Conservation (phyloP, 1,284 basidiomycete species). For the Ustilago loliicola region DNA sequence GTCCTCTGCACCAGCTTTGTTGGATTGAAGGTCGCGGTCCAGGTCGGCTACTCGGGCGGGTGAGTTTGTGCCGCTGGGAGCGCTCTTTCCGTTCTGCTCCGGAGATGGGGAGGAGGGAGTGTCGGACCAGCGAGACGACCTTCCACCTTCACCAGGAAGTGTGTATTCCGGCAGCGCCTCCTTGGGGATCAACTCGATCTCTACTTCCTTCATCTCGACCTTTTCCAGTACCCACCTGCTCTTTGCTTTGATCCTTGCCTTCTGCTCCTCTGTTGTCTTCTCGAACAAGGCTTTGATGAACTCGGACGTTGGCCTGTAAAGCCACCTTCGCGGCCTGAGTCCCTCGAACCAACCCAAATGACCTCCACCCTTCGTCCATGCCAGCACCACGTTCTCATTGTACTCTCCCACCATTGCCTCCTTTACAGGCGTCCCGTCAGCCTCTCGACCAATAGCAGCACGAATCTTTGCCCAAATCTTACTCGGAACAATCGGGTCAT, state of each 20-base stretch:
- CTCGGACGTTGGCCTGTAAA: constrained; percentile 58
- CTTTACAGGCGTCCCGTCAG: constrained; percentile 46
- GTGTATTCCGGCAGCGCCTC: constrained; percentile 52
- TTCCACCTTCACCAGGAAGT: constrained; percentile 39
- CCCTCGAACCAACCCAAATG: constrained; percentile 94
- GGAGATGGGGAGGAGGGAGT: background rate
- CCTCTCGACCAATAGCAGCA: constrained; percentile 47
- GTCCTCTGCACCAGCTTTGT: constrained; percentile 28
- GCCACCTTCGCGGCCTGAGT: constrained; percentile 57
- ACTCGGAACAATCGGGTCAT: constrained; percentile 84
- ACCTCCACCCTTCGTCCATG: constrained; percentile 83
- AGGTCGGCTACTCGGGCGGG: constrained; percentile 22
- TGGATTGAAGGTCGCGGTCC: constrained; percentile 21
- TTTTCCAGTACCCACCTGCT: constrained; percentile 42
- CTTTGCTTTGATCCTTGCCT: constrained; percentile 11
- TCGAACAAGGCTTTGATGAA: constrained; percentile 57
- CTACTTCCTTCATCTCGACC: constrained; percentile 36
- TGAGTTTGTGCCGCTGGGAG: constrained; percentile 13
- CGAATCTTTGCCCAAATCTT: constrained; percentile 44
- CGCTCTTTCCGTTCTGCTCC: background rate
- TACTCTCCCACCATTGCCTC: constrained; percentile 73
- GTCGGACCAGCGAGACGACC: constrained; percentile 37
- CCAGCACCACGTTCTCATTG: constrained; percentile 79
- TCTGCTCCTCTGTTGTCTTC: constrained; percentile 30
- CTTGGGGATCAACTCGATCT: constrained; percentile 54